Base-by-base conservation (phyloP, 768 basidiomycete genomes). In the Clitopilus passeckerianus region DNA sequence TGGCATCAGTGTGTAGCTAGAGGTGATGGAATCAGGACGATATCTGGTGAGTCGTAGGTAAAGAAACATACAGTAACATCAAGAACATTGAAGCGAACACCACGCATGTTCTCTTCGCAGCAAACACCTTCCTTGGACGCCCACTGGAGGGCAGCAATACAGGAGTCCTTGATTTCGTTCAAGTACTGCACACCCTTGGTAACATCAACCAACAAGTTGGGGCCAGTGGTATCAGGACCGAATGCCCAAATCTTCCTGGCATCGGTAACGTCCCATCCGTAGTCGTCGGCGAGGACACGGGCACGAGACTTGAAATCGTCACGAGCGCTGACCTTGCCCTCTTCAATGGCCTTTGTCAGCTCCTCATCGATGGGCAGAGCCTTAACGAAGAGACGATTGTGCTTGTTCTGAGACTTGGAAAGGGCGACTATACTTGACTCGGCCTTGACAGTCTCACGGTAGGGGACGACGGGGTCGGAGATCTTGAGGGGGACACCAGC, bases 241-340 rank as follows among this genome's bases (percentile, higher is more conserved):
- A 99, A 99, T 77, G 92, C 93, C 97, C 97, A 99, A 72, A 99
- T 98, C 85, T 97, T 98, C 71, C 97, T 85, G 67, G 97, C 97
- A 70, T 99, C 97, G 61, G 97, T 97, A 65, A 98, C 95, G 73
- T 99, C 97, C 97, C 97, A 98, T 57, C 93, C 94, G 72, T 78
- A 89, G 65, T 98, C 95, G 72, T 99, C 97, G 62, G 97, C 97
- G 65, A 99, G 86, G 70, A 92, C 70, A 79, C 97, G 93, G 56
- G 95, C 97, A 65, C 97, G 94, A 66, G 84, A 75, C 81, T 99
- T 99, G 85, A 93, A 95, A 85, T 99, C 97, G 75, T 99, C 97
- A 73, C 97, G 91, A 57, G 97, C 71, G 75, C 66, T 90, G 73
- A 99, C 73, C 70, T 84, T 86, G 67, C 97, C 97, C 59, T 65